Conservation (phyloP, 164 flowering plant genomes). For the Liriodendron chinense region DNA sequence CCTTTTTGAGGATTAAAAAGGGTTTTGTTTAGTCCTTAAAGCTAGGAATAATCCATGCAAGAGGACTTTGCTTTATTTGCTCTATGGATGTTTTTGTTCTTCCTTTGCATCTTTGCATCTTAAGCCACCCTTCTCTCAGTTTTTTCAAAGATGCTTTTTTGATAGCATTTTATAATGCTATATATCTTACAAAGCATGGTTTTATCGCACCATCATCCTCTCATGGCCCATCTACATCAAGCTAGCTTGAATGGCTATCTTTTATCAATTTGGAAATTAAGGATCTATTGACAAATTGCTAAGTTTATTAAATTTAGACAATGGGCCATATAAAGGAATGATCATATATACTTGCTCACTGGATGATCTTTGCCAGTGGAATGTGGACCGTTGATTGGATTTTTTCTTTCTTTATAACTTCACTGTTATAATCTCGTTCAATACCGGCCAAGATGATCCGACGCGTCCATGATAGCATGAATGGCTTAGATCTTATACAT, state of each 20-base stretch:
- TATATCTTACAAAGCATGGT: not conserved
- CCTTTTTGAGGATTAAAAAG: constrained; percentile 1
- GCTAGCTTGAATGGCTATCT: not conserved
- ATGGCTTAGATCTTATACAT: too few relatives aligned
- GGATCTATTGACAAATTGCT: not conserved
- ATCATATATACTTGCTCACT: too few relatives aligned
- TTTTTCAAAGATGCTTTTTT: not conserved
- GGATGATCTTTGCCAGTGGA: too few relatives aligned
- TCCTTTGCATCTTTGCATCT: constrained; percentile 16
- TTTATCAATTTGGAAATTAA: not conserved
- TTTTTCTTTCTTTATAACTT: too few relatives aligned
- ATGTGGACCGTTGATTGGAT: too few relatives aligned
- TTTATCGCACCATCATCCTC: not conserved
- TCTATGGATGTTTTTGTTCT: constrained; percentile 13
- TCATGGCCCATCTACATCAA: not conserved
- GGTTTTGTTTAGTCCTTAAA: constrained; percentile 18
- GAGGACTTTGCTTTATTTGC: constrained; percentile 14
- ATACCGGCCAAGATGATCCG: too few relatives aligned
- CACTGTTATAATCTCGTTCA: too few relatives aligned
- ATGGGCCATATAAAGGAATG: too few relatives aligned
- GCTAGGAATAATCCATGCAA: constrained; percentile 21
- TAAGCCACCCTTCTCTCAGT: constrained; percentile 5
- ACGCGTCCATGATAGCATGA: too few relatives aligned
- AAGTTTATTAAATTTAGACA: not conserved
- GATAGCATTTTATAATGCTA: not conserved